Evolutionary conservation across 768 basidiomycete genomes (phyloP).

Genomic region (Nidula microcarpa): DNA sequence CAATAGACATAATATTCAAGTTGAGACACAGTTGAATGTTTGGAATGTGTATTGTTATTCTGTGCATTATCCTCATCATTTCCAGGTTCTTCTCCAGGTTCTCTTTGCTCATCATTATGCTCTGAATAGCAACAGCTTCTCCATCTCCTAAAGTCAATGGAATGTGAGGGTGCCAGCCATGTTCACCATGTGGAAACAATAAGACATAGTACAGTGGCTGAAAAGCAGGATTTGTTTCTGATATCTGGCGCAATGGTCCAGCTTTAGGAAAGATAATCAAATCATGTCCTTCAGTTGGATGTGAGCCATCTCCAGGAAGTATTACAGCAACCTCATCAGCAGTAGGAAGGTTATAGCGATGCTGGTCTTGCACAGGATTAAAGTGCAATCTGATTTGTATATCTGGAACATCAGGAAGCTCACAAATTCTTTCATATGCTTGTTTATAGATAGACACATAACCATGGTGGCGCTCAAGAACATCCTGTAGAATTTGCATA

Average conservation of each 20-base stretch:
- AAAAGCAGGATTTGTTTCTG: conserved; percentile 16
- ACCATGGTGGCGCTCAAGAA: conserved; percentile 12
- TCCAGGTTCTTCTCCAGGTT: conserved; percentile 1
- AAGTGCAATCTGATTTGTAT: conserved; percentile 13
- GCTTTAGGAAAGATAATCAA: conserved; percentile 10
- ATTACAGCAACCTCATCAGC: conserved; percentile 32
- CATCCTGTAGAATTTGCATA: conserved; percentile 18
- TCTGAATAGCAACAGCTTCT: conserved; percentile 19
- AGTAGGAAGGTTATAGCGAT: conserved; percentile 41
- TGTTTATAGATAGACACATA: conserved; percentile 25
- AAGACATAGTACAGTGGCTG: conserved; percentile 16
- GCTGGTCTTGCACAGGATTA: conserved; percentile 17
- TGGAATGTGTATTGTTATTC: too few relatives aligned
- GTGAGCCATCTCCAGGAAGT: conserved; percentile 8
- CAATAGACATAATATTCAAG: conserved; percentile 24
- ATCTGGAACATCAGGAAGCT: conserved; percentile 13
- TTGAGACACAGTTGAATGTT: conserved; percentile 26
- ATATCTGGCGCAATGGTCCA: conserved; percentile 11
- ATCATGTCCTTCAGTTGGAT: conserved; percentile 7
- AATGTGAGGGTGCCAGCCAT: conserved; percentile 19
- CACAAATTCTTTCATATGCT: conserved; percentile 25
- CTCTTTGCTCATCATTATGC: background rate
- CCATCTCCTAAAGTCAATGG: conserved; percentile 25
- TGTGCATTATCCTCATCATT: background rate
- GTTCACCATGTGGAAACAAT: conserved; percentile 16